Evolutionary conservation across 2,329 filamentous ascomycete genomes (phyloP), one percentile per base, ranked within the genome.

Genomic region (Alternaria gaisen): DNA sequence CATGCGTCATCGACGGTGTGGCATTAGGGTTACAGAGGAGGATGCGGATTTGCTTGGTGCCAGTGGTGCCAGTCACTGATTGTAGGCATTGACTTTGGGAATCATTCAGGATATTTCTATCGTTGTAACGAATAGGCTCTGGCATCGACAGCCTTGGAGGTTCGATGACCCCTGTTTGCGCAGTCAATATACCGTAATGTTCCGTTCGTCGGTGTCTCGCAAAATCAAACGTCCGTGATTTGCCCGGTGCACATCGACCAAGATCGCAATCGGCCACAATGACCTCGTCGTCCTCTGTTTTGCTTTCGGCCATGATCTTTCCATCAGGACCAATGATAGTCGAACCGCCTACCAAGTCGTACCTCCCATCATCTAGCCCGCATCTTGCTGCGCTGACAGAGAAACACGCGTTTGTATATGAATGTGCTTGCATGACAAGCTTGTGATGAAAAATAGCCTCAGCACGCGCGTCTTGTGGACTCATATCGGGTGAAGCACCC

Each of bases 221-320:
- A 14, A 48, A 56, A 22, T 41, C 34, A 24, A 48, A 56, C 4
- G 42, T 48, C 30, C 32, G n/a, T 12, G 42, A 40, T 3, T 56
- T 83, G 1, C 80, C 82, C 30, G 74, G 75, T 24, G 78, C 74
- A 64, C 83, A 85, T 53, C 76, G 69, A 40, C 79, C 76, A 54
- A 85, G 69, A 63, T 85, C 81, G 53, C 83, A 81, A 32, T 83
- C 81, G 0, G 82, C 83, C 34, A 84, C 76, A 5, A 85, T 73
- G 51, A 85, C 61, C 71, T 85, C 83, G 61, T 86, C 83, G n/a
- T 66, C 77, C 36, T 80, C 80, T 0, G 79, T 82, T 60, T 74
- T 77, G 11, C 80, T 79, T 72, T 85, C 81, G 0, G 80, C 82
- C n/a, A 85, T 71, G 7, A 84, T 77, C 61, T 80, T 77, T 4